A percentile compares a stretch with the other conserved stretches of the same genome.
These are phyloP conservation scores for Tilletia caries DNA, from an alignment of 1,284 basidiomycete species.

Conservation along the genomic window DNA sequence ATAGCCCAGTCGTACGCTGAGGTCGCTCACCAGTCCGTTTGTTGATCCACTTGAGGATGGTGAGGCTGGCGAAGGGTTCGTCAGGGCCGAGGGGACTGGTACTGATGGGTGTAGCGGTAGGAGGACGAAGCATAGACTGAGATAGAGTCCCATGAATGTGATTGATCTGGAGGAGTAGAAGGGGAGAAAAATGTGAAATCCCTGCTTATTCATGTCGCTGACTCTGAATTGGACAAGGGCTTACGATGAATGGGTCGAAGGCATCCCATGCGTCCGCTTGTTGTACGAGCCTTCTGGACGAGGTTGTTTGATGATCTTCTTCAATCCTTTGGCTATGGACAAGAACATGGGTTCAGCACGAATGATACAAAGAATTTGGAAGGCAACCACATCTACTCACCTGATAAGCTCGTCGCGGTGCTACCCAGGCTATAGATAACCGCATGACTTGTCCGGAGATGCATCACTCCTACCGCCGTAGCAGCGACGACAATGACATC, in stretches of 20 bases:
- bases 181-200: too few species aligned
- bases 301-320: constrained; percentile 23
- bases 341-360: neutral
- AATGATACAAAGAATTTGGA: too few species aligned
- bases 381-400: too few species aligned
- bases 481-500: constrained; percentile 18
- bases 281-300: constrained; percentile 18
- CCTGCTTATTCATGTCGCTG: too few species aligned
- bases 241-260: constrained; percentile 21
- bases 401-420: constrained; percentile 17
- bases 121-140: constrained; percentile 14
- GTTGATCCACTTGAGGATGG: neutral
- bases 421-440: constrained; percentile 9
- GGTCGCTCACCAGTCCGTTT: neutral
- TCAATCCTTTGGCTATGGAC: constrained; percentile 18
- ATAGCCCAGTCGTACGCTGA: neutral
- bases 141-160: constrained; percentile 20
- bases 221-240: neutral
- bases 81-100: constrained; percentile 9
- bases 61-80: neutral
- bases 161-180: constrained; percentile 10
- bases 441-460: constrained; percentile 10
- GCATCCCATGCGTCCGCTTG: constrained; percentile 23
- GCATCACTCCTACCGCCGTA: constrained; percentile 20
- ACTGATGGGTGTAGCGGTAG: constrained; percentile 1